Evolutionary conservation across 306 rosid species (phyloP).

Genomic region (Canavalia gladiata): DNA sequence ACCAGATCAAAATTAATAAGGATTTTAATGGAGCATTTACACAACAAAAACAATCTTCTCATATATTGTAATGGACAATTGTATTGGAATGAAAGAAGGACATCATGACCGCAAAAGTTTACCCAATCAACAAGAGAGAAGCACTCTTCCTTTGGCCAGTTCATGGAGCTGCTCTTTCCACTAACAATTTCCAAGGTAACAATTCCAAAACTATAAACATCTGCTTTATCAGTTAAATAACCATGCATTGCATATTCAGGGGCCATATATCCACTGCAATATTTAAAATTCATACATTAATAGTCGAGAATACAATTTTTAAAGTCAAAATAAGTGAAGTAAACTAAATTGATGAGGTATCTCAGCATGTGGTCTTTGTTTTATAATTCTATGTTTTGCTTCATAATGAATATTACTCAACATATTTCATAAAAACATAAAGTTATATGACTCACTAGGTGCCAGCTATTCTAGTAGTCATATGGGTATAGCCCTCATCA

Average conservation of each 20-base stretch:
- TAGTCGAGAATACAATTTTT: neutral
- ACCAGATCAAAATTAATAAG: slow-evolving; percentile 12
- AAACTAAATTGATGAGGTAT: neutral
- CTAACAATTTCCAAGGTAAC: slow-evolving; percentile 76
- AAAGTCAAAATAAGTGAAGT: neutral
- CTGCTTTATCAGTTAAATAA: slow-evolving; percentile 78
- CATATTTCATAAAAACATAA: neutral
- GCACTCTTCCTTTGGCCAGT: slow-evolving; percentile 56
- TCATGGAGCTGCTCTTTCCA: slow-evolving; percentile 67
- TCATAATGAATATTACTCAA: neutral
- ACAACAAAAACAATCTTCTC: neutral
- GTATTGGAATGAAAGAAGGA: neutral
- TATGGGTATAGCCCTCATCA: slow-evolving; percentile 74
- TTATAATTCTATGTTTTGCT: neutral
- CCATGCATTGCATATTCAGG: slow-evolving; percentile 82
- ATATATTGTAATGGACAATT: slow-evolving; percentile 12
- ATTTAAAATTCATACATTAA: slow-evolving; percentile 30
- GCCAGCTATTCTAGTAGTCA: slow-evolving; percentile 76
- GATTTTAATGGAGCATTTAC: neutral
- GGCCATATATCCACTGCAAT: slow-evolving; percentile 65
- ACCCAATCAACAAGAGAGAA: slow-evolving; percentile 72
- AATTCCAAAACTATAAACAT: slow-evolving; percentile 85
- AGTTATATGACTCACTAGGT: slow-evolving; percentile 60
- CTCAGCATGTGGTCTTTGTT: neutral
- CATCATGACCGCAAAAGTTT: slow-evolving; percentile 5